phyloP scores from a whole-genome alignment of 169 alveolate species.

The Cryptosporidium meleagridis region DNA sequence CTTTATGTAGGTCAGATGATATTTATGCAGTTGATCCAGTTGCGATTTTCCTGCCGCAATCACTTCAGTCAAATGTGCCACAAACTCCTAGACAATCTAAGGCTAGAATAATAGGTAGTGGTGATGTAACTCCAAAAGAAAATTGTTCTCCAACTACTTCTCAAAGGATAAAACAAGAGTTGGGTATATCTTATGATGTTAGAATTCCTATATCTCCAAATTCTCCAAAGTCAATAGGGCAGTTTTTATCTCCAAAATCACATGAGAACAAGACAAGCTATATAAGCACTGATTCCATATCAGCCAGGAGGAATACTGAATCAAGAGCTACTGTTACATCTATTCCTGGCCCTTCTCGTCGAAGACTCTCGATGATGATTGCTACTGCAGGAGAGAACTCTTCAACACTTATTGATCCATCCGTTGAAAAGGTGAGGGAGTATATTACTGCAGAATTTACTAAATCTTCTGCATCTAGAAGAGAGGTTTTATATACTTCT shows the following conservation, averaged over 20 bases:
- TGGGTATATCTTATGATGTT: constrained; percentile 7
- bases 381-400: constrained; percentile 72
- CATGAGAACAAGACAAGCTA: constrained; percentile 14
- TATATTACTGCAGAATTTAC: constrained; percentile 74
- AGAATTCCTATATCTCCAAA: constrained; percentile 47
- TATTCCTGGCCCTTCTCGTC: constrained; percentile 75
- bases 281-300: neutral
- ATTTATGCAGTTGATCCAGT: constrained; percentile 74
- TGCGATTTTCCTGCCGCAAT: constrained; percentile 52
- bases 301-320: constrained; percentile 61
- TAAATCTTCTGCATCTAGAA: constrained; percentile 64
- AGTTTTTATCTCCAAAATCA: constrained; percentile 52
- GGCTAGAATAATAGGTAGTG: neutral
- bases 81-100: constrained; percentile 58
- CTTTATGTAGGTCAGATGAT: constrained; percentile 62
- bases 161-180: constrained; percentile 31
- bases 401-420: constrained; percentile 61
- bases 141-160: constrained; percentile 4
- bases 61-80: constrained; percentile 48
- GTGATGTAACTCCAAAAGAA: constrained; percentile 39
- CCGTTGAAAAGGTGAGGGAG: constrained; percentile 61
- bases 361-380: constrained; percentile 75
- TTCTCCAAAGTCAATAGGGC: constrained; percentile 44
- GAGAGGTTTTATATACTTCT: constrained; percentile 64
- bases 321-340: constrained; percentile 30